Conservation (phyloP, 768 basidiomycete genomes). For the Hygrocybe punicea region DNA sequence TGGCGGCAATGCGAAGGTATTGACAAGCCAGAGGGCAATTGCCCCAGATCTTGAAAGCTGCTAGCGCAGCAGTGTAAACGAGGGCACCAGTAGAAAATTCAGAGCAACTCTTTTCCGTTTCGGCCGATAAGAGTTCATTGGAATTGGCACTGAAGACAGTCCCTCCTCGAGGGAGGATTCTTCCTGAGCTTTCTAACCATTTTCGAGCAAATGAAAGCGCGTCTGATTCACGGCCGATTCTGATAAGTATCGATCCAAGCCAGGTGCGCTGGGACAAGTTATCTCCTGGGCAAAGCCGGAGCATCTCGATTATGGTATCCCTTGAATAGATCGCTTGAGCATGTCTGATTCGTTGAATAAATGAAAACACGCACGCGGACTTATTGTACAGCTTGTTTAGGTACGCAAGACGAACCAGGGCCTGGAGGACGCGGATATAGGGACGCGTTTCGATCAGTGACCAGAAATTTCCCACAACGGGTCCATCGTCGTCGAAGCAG, state of each 20-base stretch:
- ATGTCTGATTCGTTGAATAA: background rate
- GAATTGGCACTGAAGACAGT: conserved; percentile 27
- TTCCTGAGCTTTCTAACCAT: conserved; percentile 15
- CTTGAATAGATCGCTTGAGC: conserved; percentile 18
- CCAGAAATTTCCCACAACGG: conserved; percentile 38
- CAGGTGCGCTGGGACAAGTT: conserved; percentile 38
- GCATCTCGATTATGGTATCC: conserved; percentile 38
- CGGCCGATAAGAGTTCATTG: conserved; percentile 15
- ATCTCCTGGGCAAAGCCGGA: conserved; percentile 43
- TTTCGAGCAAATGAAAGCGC: conserved; percentile 42
- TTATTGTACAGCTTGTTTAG: conserved; percentile 32
- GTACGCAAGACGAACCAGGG: conserved; percentile 35
- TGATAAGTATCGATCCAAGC: conserved; percentile 40
- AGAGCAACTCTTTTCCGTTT: conserved; percentile 11
- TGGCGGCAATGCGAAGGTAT: conserved; percentile 38
- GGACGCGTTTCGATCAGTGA: conserved; percentile 39
- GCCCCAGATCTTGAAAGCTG: conserved; percentile 41
- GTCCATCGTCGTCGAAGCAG: conserved; percentile 39
- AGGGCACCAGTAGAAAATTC: conserved; percentile 14
- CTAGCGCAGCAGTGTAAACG: conserved; percentile 41
- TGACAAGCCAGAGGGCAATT: conserved; percentile 38
- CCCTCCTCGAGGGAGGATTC: conserved; percentile 18
- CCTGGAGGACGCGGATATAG: conserved; percentile 45
- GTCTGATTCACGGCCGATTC: conserved; percentile 31
- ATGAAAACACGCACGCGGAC: conserved; percentile 30